Base-by-base conservation (phyloP, 23 red algal species). In the Cyanidiococcus yangmingshanensis region DNA sequence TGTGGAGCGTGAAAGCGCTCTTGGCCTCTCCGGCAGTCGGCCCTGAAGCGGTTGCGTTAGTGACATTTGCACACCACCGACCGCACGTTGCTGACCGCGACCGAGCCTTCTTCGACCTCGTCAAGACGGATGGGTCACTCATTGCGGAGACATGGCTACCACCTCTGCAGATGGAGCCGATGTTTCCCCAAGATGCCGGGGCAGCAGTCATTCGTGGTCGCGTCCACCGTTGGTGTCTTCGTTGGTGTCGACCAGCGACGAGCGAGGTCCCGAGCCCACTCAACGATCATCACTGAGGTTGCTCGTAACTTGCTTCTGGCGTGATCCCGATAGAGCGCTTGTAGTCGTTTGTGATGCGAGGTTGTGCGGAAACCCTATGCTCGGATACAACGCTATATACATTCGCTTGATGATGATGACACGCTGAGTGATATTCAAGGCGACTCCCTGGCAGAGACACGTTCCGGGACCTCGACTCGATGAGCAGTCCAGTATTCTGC, bases 161-260 rank as follows among this genome's bases (percentile, higher is more conserved):
- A 35, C 63, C 63, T 12, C n/a, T 71, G 63, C n/a, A 71, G n/a
- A 71, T 71, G 63, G n/a, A 32, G 7, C 63, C 63, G n/a, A 71
- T 71, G 63, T 71, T 71, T 30, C 63, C 63, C 3, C 16, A 71
- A 12, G 63, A 71, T 35, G 16, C 63, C n/a, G 63, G 63, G n/a
- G 63, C 15, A 17, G 63, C 27, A 2, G 7, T 7, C 32, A 71
- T 71, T 29, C 7, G 63, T 2, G 63, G 63, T 35, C 63, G 27
- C 12, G 63, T 71, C 16, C 63, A 71, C 63, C 32, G 21, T 30
- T 32, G 21, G 63, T 29, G 32, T 12, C 63, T 71, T 2, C 63
- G 32, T 12, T 71, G 63, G 63, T n/a, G n/a, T n/a, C 45, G 45
- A 7, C 21, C 45, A 15, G 45, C 45, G 45, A 21, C 45, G 45